Percentiles rank a stretch among this genome's conserved stretches.
phyloP scores from a whole-genome alignment of 495 filamentous ascomycete genomes.

The Aspergillus haitiensis region DNA sequence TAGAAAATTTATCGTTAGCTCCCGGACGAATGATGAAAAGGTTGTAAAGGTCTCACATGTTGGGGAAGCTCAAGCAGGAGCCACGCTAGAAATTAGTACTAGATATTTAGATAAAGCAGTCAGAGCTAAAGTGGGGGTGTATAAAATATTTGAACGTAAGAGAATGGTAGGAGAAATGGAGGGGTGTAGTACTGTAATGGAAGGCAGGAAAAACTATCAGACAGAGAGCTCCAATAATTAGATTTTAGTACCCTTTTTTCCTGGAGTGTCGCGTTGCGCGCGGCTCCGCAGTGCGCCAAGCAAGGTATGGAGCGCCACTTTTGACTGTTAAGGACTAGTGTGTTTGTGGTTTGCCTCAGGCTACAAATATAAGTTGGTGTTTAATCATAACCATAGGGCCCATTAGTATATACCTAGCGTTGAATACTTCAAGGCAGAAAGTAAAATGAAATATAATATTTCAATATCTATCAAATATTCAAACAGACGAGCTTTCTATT shows the following conservation, averaged over 20 bases:
- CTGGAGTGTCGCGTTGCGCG: slow-evolving; percentile 41
- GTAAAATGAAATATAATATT: too few relatives aligned
- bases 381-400: too few relatives aligned
- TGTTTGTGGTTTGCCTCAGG: slow-evolving; percentile 13
- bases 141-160: slow-evolving; percentile 1
- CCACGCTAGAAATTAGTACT: slow-evolving; percentile 5
- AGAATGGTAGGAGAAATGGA: not conserved
- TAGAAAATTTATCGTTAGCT: slow-evolving; percentile 36
- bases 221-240: slow-evolving; percentile 14
- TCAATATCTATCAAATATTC: too few relatives aligned
- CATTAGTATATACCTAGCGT: too few relatives aligned
- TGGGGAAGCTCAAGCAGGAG: slow-evolving; percentile 35
- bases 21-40: slow-evolving; percentile 10
- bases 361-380: not conserved
- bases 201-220: not conserved
- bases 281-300: slow-evolving; percentile 24
- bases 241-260: slow-evolving; percentile 17
- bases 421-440: too few relatives aligned
- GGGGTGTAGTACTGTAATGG: slow-evolving; percentile 3
- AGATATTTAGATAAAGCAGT: not conserved
- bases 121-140: not conserved
- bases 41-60: slow-evolving; percentile 36
- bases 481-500: too few relatives aligned
- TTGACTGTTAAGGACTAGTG: slow-evolving; percentile 3
- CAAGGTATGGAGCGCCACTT: slow-evolving; percentile 8